Conservation (phyloP, 2,329 filamentous ascomycete genomes). For the Aspergillus viridinutans region DNA sequence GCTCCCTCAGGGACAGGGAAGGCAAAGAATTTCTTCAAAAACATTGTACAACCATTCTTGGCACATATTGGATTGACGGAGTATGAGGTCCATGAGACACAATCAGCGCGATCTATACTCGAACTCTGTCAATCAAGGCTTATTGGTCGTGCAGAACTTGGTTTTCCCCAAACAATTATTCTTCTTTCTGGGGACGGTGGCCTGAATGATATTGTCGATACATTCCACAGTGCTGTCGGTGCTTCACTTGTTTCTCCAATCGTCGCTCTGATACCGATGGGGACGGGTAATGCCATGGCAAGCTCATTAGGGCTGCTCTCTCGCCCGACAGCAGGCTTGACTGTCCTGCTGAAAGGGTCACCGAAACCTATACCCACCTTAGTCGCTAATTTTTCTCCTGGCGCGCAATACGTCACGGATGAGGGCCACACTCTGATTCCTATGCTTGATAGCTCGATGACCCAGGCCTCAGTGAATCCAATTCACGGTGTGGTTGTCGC, state of each 20-base stretch:
- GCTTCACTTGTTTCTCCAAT: slow-evolving; percentile 47
- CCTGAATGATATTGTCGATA: slow-evolving; percentile 75
- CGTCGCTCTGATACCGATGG: slow-evolving; percentile 53
- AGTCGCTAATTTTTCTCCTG: slow-evolving; percentile 56
- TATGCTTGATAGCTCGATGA: slow-evolving; percentile 10
- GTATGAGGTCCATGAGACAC: slow-evolving; percentile 60
- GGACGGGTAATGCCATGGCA: slow-evolving; percentile 46
- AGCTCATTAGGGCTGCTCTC: slow-evolving; percentile 34
- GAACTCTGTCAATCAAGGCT: slow-evolving; percentile 55
- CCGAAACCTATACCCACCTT: slow-evolving; percentile 59
- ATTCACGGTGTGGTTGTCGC: slow-evolving; percentile 75
- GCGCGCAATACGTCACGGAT: slow-evolving; percentile 45
- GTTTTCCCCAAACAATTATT: slow-evolving; percentile 58
- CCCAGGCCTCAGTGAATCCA: slow-evolving; percentile 29
- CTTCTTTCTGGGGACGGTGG: slow-evolving; percentile 87
- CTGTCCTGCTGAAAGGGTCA: slow-evolving; percentile 57
- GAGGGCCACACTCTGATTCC: slow-evolving; percentile 42
- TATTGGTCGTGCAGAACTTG: slow-evolving; percentile 47
- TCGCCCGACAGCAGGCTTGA: slow-evolving; percentile 42
- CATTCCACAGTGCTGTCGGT: slow-evolving; percentile 38
- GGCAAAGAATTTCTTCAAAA: slow-evolving; percentile 54
- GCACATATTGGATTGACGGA: slow-evolving; percentile 40
- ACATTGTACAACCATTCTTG: slow-evolving; percentile 56
- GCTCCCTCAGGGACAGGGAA: slow-evolving; percentile 60
- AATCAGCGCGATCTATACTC: slow-evolving; percentile 59